Evolutionary conservation across 1,139 yeast species (phyloP).

Genomic region (Saccharomyces pastorianus): DNA sequence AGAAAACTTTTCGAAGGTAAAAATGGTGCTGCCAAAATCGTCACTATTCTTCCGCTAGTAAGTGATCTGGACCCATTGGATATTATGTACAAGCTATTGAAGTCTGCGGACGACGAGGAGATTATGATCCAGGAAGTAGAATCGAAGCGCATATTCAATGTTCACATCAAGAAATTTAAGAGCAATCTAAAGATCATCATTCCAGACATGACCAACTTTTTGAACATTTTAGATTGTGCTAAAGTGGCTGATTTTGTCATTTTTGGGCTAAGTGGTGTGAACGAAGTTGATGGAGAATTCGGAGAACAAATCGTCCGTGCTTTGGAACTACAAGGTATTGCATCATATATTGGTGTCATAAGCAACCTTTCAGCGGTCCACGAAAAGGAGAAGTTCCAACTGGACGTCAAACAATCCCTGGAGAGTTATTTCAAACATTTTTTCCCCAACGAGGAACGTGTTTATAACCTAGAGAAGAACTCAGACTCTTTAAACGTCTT

Average conservation of each 20-base stretch:
- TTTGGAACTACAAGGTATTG: conserved; percentile 85
- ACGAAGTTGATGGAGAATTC: conserved; percentile 67
- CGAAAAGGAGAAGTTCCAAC: conserved; percentile 69
- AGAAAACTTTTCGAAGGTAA: conserved; percentile 73
- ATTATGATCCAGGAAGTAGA: conserved; percentile 26
- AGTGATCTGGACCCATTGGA: conserved; percentile 54
- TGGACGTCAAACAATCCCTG: conserved; percentile 71
- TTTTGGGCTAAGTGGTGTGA: conserved; percentile 75
- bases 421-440: conserved; percentile 80
- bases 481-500: conserved; percentile 67
- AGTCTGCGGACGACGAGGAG: conserved; percentile 29
- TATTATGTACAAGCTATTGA: conserved; percentile 47
- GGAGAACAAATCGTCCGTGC: conserved; percentile 90
- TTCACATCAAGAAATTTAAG: conserved; percentile 58
- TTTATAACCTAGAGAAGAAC: conserved; percentile 59
- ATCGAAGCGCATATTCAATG: conserved; percentile 26
- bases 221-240: conserved; percentile 75
- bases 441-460: conserved; percentile 77
- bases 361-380: conserved; percentile 59
- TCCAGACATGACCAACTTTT: conserved; percentile 60
- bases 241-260: conserved; percentile 83
- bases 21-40: conserved; percentile 72
- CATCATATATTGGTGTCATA: conserved; percentile 72
- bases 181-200: conserved; percentile 66
- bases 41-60: conserved; percentile 74